A percentile compares a stretch with the other conserved stretches of the same genome.
phyloP scores from a whole-genome alignment of 768 basidiomycete species.

The Pulveroboletus sp. region DNA sequence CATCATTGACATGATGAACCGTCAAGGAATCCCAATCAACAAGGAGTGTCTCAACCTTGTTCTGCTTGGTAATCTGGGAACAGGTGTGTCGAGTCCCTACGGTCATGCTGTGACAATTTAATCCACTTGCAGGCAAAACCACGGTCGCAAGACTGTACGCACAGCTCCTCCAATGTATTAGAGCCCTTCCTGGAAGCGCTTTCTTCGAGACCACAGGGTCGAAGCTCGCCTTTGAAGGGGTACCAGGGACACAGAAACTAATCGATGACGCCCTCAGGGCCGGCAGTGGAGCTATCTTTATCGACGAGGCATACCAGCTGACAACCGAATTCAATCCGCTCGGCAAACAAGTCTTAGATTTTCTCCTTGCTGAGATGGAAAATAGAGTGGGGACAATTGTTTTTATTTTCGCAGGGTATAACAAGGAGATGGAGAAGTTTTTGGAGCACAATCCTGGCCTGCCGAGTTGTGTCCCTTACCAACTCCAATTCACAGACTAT shows the following conservation, averaged over 20 bases:
- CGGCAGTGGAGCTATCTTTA: slow-evolving; percentile 65
- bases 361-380: slow-evolving; percentile 71
- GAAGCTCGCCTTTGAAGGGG: slow-evolving; percentile 53
- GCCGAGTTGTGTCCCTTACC: slow-evolving; percentile 59
- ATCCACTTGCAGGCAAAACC: slow-evolving; percentile 50
- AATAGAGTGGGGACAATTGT: slow-evolving; percentile 60
- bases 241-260: slow-evolving; percentile 45
- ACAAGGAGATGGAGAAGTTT: slow-evolving; percentile 70
- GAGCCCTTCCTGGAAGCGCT: slow-evolving; percentile 46
- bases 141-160: slow-evolving; percentile 65
- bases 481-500: slow-evolving; percentile 60
- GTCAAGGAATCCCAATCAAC: slow-evolving; percentile 49
- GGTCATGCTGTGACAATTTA: background rate
- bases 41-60: slow-evolving; percentile 60
- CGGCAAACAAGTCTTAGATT: slow-evolving; percentile 62
- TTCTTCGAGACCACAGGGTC: slow-evolving; percentile 67
- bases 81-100: slow-evolving; percentile 40
- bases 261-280: slow-evolving; percentile 45
- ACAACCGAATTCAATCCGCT: slow-evolving; percentile 42
- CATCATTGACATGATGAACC: slow-evolving; percentile 48
- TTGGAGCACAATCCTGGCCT: slow-evolving; percentile 75
- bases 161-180: slow-evolving; percentile 53
- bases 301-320: slow-evolving; percentile 75
- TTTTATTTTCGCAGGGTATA: slow-evolving; percentile 71
- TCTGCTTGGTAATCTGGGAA: slow-evolving; percentile 69